Evolutionary conservation across 768 basidiomycete species (phyloP).

Genomic region (Rhizopogon vinicolor): DNA sequence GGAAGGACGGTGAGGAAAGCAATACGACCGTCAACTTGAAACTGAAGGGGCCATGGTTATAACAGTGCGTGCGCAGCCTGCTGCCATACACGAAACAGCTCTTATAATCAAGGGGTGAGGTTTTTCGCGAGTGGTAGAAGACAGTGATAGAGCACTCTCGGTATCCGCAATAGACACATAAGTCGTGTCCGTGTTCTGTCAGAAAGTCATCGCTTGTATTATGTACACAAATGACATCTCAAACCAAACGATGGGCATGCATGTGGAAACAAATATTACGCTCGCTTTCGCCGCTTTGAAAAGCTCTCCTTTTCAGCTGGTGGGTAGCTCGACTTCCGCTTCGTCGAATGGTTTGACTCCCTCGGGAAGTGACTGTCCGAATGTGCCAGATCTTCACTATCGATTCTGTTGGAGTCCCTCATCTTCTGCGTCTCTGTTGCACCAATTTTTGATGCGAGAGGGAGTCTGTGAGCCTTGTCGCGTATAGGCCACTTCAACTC

Average conservation of each 20-base stretch:
- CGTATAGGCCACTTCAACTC: not conserved
- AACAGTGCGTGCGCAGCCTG: too few relatives aligned
- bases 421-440: not conserved
- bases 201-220: not conserved
- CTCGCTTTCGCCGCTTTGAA: too few relatives aligned
- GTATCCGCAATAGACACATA: not conserved
- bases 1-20: too few relatives aligned
- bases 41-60: too few relatives aligned
- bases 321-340: not conserved
- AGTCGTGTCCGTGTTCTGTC: not conserved
- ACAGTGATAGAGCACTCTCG: not conserved
- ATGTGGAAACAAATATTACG: too few relatives aligned
- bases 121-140: too few relatives aligned
- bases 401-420: not conserved
- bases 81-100: too few relatives aligned
- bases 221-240: too few relatives aligned
- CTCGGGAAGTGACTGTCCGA: not conserved
- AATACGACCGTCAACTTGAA: too few relatives aligned
- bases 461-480: not conserved
- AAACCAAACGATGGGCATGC: too few relatives aligned
- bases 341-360: not conserved
- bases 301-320: too few relatives aligned
- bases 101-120: too few relatives aligned
- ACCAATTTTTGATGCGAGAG: not conserved
- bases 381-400: not conserved